Conservation (phyloP, 2,329 filamentous ascomycete species). For the Fusarium fujikuroi region DNA sequence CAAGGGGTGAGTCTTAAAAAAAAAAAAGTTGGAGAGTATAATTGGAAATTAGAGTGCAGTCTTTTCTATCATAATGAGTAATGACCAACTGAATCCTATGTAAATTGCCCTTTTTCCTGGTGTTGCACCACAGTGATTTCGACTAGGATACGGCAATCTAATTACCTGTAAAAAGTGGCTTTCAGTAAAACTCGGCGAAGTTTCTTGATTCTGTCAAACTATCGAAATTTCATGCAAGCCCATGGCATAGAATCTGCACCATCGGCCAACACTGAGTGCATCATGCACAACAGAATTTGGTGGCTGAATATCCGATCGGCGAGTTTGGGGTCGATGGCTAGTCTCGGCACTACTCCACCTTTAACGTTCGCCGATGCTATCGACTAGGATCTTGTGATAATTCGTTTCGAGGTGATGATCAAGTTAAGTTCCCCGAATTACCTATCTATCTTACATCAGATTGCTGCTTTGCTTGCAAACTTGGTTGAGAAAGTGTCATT, state of each 20-base stretch:
- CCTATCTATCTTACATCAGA: not conserved
- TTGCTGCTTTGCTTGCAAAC: not conserved
- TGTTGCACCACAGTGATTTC: not conserved
- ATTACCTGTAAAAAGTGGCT: not conserved
- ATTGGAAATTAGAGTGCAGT: not conserved
- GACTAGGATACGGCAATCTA: not conserved
- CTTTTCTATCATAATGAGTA: constrained; percentile 5
- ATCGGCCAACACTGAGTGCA: constrained; percentile 1
- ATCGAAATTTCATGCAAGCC: constrained; percentile 1
- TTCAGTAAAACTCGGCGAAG: not conserved
- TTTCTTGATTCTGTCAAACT: not conserved
- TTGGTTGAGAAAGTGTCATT: not conserved
- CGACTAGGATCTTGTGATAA: not conserved
- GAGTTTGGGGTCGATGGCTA: not conserved
- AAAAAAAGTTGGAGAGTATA: too few species aligned
- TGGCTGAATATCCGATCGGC: constrained; percentile 8
- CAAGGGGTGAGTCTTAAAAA: not conserved
- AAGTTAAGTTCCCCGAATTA: constrained; percentile 10
- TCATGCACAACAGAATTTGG: not conserved
- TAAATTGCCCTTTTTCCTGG: not conserved
- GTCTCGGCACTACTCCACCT: constrained; percentile 1
- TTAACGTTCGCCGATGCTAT: constrained; percentile 12
- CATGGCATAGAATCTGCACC: not conserved
- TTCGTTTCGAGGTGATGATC: not conserved
- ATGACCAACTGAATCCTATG: not conserved